Evolutionary conservation across 495 filamentous ascomycete species (phyloP).

Genomic region (Penicillium paradoxum): DNA sequence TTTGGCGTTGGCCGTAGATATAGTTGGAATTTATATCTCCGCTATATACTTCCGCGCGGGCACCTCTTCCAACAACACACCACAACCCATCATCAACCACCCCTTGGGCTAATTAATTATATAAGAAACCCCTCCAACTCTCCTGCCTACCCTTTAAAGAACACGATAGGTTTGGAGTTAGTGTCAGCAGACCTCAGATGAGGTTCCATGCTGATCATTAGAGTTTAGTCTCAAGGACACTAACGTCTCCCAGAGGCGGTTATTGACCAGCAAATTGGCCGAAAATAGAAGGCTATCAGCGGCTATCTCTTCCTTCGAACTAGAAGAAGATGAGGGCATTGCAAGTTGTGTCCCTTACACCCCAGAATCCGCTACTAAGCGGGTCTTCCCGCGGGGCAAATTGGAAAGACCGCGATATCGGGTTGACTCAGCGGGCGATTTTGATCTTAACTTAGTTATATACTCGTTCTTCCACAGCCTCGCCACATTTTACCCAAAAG

Average conservation of each 20-base stretch:
- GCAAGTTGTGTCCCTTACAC: neutral
- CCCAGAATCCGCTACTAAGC: constrained; percentile 22
- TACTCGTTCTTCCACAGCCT: constrained; percentile 6
- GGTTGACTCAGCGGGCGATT: constrained; percentile 26
- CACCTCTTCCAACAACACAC: neutral
- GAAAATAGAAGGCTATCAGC: constrained; percentile 10
- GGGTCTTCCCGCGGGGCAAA: constrained; percentile 25
- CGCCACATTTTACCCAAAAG: neutral
- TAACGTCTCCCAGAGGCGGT: neutral
- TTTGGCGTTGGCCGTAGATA: too few species aligned
- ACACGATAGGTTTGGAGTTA: neutral
- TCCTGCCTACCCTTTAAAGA: neutral
- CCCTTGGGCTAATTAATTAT: neutral
- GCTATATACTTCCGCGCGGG: neutral
- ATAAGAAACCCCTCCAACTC: neutral
- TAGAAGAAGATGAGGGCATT: constrained; percentile 2
- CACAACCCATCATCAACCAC: neutral
- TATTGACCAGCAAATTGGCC: neutral
- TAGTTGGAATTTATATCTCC: neutral
- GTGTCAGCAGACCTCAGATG: neutral
- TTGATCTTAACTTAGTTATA: constrained; percentile 8
- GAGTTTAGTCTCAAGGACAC: neutral
- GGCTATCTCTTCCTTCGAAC: constrained; percentile 11
- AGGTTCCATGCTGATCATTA: neutral
- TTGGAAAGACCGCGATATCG: constrained; percentile 28